A percentile compares a stretch with the other conserved stretches of the same genome.
Conservation (phyloP, 345 rosid species). For the Garcia nutans region DNA sequence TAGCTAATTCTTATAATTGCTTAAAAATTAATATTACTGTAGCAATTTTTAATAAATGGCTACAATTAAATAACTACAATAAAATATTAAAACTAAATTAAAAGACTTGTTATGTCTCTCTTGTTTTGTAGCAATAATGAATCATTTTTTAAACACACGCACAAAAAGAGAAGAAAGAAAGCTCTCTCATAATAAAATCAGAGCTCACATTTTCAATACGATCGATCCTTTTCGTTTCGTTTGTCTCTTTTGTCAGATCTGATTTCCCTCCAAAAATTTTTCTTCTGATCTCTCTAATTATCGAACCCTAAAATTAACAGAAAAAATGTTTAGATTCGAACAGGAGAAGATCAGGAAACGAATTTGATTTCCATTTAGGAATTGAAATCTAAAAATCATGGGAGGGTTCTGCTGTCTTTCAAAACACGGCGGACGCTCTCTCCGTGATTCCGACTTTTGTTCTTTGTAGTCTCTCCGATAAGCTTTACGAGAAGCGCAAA, state of each 20-base stretch:
- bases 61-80: too few species aligned
- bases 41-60: too few species aligned
- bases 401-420: slow-evolving; percentile 11
- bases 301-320: not conserved
- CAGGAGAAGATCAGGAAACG: slow-evolving; percentile 47
- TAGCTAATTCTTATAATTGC: too few species aligned
- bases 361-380: slow-evolving; percentile 22
- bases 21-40: too few species aligned
- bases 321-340: slow-evolving; percentile 39
- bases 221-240: not conserved
- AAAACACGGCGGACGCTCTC: slow-evolving; percentile 69
- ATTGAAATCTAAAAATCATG: not conserved
- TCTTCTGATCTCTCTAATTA: not conserved
- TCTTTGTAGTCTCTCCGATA: slow-evolving; percentile 88
- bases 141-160: too few species aligned
- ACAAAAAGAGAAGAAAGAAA: not conserved
- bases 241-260: slow-evolving; percentile 27
- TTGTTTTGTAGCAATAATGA: too few species aligned
- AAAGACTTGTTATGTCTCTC: too few species aligned
- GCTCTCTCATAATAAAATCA: not conserved
- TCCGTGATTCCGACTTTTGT: slow-evolving; percentile 64
- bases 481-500: slow-evolving; percentile 98
- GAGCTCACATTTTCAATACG: not conserved
- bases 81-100: too few species aligned
- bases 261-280: slow-evolving; percentile 9